Evolutionary conservation across 2,329 filamentous ascomycete genomes (phyloP).

Genomic region (Monosporascus sp.): DNA sequence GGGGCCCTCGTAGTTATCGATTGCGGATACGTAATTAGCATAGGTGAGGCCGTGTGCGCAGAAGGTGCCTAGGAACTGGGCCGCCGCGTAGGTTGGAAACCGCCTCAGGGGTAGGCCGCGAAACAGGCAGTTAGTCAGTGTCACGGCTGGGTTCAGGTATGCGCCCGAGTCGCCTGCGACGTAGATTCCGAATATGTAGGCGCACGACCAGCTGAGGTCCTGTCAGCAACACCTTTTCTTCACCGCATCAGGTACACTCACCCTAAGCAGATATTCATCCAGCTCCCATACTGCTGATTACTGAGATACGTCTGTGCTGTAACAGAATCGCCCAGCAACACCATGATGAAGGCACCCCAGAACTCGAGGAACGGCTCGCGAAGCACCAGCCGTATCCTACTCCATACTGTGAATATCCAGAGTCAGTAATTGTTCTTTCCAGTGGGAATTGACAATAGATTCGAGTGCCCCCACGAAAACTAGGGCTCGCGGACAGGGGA

Average conservation of each 20-base stretch:
- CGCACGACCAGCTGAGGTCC: constrained; percentile 38
- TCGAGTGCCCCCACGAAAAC: no score
- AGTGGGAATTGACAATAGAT: no score
- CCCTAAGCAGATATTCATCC: constrained; percentile 45
- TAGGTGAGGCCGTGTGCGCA: constrained; percentile 51
- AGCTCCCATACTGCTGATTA: constrained; percentile 39
- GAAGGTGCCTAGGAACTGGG: constrained; percentile 64
- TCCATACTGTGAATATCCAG: constrained; percentile 37
- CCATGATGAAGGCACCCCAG: constrained; percentile 61
- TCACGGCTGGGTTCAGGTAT: constrained; percentile 68
- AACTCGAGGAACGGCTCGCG: constrained; percentile 63
- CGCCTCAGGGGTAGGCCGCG: constrained; percentile 64
- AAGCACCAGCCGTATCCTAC: constrained; percentile 41
- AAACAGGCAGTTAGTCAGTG: constrained; percentile 63
- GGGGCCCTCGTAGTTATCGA: constrained; percentile 55
- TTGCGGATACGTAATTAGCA: constrained; percentile 69
- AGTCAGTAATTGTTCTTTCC: no score
- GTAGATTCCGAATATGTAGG: constrained; percentile 66
- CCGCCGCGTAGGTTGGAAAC: constrained; percentile 61
- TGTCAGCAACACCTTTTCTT: background rate
- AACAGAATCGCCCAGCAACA: constrained; percentile 66
- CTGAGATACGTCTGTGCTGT: constrained; percentile 65
- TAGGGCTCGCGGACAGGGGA: no score
- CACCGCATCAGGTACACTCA: constrained; percentile 21
- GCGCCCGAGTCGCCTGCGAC: constrained; percentile 60